phyloP scores from a whole-genome alignment of 1,284 basidiomycete genomes.

The Cryptococcus hybrid region DNA sequence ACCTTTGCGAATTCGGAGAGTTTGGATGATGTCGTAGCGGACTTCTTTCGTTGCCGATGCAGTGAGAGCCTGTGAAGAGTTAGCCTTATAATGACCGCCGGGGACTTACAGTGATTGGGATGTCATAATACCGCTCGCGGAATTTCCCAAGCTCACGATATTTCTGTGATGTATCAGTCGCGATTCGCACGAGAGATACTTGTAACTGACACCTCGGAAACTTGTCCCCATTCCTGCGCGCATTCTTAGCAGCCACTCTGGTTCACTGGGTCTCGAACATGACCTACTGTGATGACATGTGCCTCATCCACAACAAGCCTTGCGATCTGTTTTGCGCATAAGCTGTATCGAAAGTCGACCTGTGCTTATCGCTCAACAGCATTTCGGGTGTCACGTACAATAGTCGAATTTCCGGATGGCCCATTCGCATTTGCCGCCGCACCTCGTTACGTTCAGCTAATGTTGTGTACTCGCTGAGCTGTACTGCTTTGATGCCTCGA shows the following conservation, averaged over 20 bases:
- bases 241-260: not conserved
- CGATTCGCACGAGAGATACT: not conserved
- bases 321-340: slow-evolving; percentile 61
- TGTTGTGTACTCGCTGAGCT: slow-evolving; percentile 67
- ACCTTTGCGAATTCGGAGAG: slow-evolving; percentile 60
- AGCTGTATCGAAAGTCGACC: slow-evolving; percentile 56
- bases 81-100: not conserved
- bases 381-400: slow-evolving; percentile 81
- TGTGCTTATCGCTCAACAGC: slow-evolving; percentile 60
- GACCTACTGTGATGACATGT: slow-evolving; percentile 74
- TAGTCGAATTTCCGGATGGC: slow-evolving; percentile 61
- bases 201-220: slow-evolving; percentile 57
- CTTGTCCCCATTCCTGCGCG: slow-evolving; percentile 75
- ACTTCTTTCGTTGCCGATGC: slow-evolving; percentile 58
- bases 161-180: slow-evolving; percentile 46
- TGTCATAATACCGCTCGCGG: slow-evolving; percentile 62
- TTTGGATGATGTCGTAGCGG: slow-evolving; percentile 66
- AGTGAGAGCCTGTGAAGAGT: slow-evolving; percentile 40
- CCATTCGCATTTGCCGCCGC: slow-evolving; percentile 61
- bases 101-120: slow-evolving; percentile 71
- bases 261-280: too few relatives aligned
- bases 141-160: slow-evolving; percentile 71
- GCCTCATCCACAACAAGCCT: slow-evolving; percentile 82
- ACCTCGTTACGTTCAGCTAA: slow-evolving; percentile 60
- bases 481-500: slow-evolving; percentile 60